These are phyloP conservation scores for Phaeotremella fagi DNA, from an alignment of 768 basidiomycete genomes.

Conservation along the genomic window DNA sequence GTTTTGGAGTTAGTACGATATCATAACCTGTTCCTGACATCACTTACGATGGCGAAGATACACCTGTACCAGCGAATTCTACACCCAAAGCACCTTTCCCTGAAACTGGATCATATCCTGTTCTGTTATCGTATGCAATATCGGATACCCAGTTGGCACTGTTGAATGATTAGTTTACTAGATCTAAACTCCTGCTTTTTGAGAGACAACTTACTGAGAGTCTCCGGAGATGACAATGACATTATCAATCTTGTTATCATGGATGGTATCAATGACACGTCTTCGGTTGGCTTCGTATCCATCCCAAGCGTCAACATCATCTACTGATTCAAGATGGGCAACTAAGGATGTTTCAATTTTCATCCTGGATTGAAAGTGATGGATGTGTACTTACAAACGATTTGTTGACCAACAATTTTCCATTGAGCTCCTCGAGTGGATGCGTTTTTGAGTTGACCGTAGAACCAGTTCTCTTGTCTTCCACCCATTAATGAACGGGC, in stretches of 20 bases:
- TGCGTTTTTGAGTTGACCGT: slow-evolving; percentile 53
- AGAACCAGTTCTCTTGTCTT: slow-evolving; percentile 58
- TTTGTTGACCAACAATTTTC: slow-evolving; percentile 59
- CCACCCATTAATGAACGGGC: slow-evolving; percentile 59
- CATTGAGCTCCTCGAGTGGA: slow-evolving; percentile 55
- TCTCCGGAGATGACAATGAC: slow-evolving; percentile 61
- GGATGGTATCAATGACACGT: slow-evolving; percentile 56
- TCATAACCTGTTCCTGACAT: no score
- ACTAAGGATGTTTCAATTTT: slow-evolving; percentile 11
- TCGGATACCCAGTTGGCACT: slow-evolving; percentile 59
- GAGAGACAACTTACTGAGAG: slow-evolving; percentile 49
- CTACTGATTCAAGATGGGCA: slow-evolving; percentile 11
- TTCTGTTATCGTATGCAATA: slow-evolving; percentile 53
- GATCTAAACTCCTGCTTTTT: no score
- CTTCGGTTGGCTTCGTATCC: slow-evolving; percentile 59
- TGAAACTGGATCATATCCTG: slow-evolving; percentile 53
- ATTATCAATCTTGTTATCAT: slow-evolving; percentile 55
- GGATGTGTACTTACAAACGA: slow-evolving; percentile 53
- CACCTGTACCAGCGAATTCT: slow-evolving; percentile 62
- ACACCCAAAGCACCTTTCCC: slow-evolving; percentile 57
- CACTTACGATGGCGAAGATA: slow-evolving; percentile 56
- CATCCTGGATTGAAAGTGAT: slow-evolving; percentile 47
- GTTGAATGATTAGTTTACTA: neutral
- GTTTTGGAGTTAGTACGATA: no score
- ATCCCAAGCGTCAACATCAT: slow-evolving; percentile 56